phyloP scores from a whole-genome alignment of 2,329 filamentous ascomycete species.

The Atkinsonella texensis region DNA sequence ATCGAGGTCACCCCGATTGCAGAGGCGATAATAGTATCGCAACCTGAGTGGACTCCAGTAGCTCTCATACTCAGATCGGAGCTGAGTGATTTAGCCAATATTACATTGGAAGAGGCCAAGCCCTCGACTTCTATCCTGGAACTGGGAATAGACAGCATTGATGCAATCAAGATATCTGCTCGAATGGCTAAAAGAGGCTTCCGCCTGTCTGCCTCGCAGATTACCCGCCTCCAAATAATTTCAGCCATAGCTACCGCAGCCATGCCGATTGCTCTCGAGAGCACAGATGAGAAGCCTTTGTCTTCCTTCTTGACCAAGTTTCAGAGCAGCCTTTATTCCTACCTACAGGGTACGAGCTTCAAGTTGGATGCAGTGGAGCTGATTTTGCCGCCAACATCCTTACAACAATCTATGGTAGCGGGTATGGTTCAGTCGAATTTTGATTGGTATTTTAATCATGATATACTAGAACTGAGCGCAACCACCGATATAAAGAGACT shows the following conservation, averaged over 20 bases:
- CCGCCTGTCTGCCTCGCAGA: slow-evolving; percentile 55
- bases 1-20: too few species aligned
- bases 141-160: slow-evolving; percentile 83
- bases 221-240: slow-evolving; percentile 64
- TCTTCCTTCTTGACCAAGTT: not conserved
- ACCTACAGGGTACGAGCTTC: slow-evolving; percentile 22
- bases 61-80: slow-evolving; percentile 45
- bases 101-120: slow-evolving; percentile 37
- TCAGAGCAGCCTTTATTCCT: slow-evolving; percentile 21
- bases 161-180: slow-evolving; percentile 73
- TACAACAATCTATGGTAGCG: slow-evolving; percentile 78
- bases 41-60: slow-evolving; percentile 14
- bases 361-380: slow-evolving; percentile 35
- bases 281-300: too few species aligned
- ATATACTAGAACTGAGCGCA: slow-evolving; percentile 51
- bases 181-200: slow-evolving; percentile 51
- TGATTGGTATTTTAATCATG: slow-evolving; percentile 73
- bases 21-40: not conserved
- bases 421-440: slow-evolving; percentile 70
- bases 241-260: slow-evolving; percentile 18
- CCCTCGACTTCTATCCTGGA: slow-evolving; percentile 59
- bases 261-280: slow-evolving; percentile 29
- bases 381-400: slow-evolving; percentile 63
- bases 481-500: slow-evolving; percentile 45
- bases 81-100: slow-evolving; percentile 49